phyloP scores from a whole-genome alignment of 192 early-diverging fungal species.

The Dimargaris cristalligena region DNA sequence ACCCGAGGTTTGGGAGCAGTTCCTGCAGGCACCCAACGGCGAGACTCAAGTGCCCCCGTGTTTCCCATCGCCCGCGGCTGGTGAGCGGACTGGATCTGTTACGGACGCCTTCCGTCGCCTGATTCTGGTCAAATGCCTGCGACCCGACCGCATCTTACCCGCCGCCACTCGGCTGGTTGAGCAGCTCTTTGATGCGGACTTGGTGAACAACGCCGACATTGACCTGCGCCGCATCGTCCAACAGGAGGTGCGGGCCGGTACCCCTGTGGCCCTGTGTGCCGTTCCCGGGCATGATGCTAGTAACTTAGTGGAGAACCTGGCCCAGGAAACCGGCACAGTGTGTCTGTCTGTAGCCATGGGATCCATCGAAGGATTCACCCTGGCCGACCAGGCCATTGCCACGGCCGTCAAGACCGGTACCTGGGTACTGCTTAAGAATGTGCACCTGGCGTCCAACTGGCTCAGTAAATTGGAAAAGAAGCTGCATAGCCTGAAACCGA shows the following conservation, averaged over 20 bases:
- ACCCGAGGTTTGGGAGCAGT: conserved; percentile 12
- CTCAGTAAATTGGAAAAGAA: conserved; percentile 90
- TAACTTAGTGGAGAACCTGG: conserved; percentile 82
- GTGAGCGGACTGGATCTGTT: not conserved
- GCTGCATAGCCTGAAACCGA: conserved; percentile 68
- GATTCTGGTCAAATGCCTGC: conserved; percentile 65
- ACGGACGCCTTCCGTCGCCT: conserved; percentile 58
- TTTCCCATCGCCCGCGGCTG: conserved; percentile 11
- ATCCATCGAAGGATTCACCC: conserved; percentile 76
- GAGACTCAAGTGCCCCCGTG: conserved; percentile 21
- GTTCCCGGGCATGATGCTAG: conserved; percentile 92
- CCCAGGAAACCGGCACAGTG: conserved; percentile 35
- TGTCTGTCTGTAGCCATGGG: conserved; percentile 92
- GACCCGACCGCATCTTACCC: conserved; percentile 74
- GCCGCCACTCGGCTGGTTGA: conserved; percentile 54
- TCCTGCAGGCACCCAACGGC: conserved; percentile 15
- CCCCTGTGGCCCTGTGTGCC: conserved; percentile 82
- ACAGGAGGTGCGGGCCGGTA: conserved; percentile 50
- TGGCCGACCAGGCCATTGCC: conserved; percentile 83
- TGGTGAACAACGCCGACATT: conserved; percentile 41
- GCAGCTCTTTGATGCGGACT: conserved; percentile 41
- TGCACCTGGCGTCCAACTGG: conserved; percentile 91
- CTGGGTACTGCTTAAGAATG: conserved; percentile 98
- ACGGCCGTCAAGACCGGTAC: conserved; percentile 61
- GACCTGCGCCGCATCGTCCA: conserved; percentile 49